Percentiles rank a stretch among this genome's conserved stretches.
Conservation (phyloP, 495 filamentous ascomycete genomes). For the Melanomma pulvis-pyrius region DNA sequence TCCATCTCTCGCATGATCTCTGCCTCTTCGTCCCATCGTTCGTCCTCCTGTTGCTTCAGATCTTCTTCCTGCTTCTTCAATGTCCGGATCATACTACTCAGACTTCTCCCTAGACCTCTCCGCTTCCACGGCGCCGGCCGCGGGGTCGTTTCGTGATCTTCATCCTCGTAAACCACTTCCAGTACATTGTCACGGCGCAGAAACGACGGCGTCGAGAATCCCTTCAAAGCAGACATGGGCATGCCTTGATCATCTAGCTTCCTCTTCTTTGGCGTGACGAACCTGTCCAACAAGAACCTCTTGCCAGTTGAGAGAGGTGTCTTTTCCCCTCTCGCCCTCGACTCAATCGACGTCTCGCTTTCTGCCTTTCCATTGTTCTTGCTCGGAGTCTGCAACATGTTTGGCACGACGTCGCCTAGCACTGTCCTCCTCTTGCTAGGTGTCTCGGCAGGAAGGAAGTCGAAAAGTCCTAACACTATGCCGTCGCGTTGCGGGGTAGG, state of each 20-base stretch:
- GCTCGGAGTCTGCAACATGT: constrained; percentile 38
- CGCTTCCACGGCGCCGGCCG: constrained; percentile 58
- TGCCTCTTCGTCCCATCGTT: constrained; percentile 66
- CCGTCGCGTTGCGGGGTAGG: constrained; percentile 93
- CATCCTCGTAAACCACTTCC: constrained; percentile 56
- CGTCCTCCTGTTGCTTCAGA: too few relatives aligned
- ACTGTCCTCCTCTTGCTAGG: constrained; percentile 39
- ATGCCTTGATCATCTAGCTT: constrained; percentile 44
- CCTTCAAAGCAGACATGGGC: constrained; percentile 55
- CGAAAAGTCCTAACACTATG: constrained; percentile 85
- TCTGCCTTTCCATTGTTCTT: constrained; percentile 30
- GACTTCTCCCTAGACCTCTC: constrained; percentile 60
- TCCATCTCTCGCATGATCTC: constrained; percentile 84
- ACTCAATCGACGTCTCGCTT: constrained; percentile 28
- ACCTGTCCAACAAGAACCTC: constrained; percentile 62
- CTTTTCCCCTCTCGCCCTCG: constrained; percentile 47
- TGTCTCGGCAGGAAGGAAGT: constrained; percentile 62
- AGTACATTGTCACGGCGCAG: constrained; percentile 59
- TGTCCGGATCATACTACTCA: constrained; percentile 78
- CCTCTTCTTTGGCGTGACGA: constrained; percentile 62
- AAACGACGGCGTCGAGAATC: constrained; percentile 73
- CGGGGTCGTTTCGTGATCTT: constrained; percentile 36
- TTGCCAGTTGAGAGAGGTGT: constrained; percentile 68
- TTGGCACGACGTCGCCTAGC: constrained; percentile 29
- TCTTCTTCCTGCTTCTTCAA: constrained; percentile 64